Percentiles rank a stretch among this genome's conserved stretches.
These are phyloP conservation scores for Chlorella sp. DNA, from an alignment of 139 green algal species.

Conservation along the genomic window DNA sequence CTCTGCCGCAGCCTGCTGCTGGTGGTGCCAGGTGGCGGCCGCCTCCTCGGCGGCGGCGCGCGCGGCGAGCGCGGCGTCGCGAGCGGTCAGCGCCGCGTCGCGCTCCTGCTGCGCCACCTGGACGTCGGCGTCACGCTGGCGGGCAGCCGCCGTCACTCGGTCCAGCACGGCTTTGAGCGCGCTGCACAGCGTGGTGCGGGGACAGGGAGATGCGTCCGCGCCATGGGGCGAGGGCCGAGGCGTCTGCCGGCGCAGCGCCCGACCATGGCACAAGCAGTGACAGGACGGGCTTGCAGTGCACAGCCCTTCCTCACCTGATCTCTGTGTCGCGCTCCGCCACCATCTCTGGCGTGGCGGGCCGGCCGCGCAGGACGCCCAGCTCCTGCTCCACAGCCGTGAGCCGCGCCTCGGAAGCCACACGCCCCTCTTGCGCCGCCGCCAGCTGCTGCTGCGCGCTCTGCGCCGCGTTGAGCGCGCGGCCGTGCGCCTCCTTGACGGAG, in stretches of 20 bases:
- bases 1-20: neutral
- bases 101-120: neutral
- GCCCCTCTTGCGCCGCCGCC: neutral
- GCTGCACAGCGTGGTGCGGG: neutral
- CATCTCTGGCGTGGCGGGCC: neutral
- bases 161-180: conserved; percentile 21
- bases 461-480: conserved; percentile 14
- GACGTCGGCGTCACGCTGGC: conserved; percentile 18
- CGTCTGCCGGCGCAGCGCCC: neutral
- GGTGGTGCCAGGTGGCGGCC: neutral
- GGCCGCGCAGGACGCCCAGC: neutral
- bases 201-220: neutral
- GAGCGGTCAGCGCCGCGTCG: neutral
- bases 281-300: neutral
- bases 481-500: neutral
- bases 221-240: neutral
- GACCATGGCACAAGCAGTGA: neutral
- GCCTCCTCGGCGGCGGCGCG: neutral
- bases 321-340: conserved; percentile 7
- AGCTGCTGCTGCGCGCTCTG: neutral
- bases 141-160: conserved; percentile 8
- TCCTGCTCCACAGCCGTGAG: neutral
- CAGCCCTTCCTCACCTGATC: conserved; percentile 4
- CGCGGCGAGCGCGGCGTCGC: conserved; percentile 5
- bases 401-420: no score